These are phyloP conservation scores for Beauveria varroae DNA, from an alignment of 2,329 filamentous ascomycete genomes.

Conservation along the genomic window DNA sequence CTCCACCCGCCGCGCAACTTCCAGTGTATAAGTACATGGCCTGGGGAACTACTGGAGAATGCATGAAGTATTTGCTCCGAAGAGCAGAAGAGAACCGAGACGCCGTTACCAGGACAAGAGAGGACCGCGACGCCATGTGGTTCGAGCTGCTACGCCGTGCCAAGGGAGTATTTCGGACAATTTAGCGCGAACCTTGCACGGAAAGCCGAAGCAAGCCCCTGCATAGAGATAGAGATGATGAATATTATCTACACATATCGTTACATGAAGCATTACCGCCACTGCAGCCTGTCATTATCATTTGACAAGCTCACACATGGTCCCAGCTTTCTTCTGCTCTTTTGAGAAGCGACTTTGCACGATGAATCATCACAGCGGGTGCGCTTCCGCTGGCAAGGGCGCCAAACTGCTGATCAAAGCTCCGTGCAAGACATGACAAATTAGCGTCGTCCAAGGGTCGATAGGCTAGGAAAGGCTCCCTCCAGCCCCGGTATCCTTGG, in stretches of 20 bases:
- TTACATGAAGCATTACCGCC: no score
- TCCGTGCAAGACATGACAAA: background rate
- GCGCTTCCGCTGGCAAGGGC: background rate
- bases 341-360: background rate
- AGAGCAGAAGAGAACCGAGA: constrained; percentile 63
- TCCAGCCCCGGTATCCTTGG: background rate
- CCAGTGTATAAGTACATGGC: constrained; percentile 68
- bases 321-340: background rate
- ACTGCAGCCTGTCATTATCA: no score
- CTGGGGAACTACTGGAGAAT: constrained; percentile 68
- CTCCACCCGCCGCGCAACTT: constrained; percentile 24
- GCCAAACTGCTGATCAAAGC: background rate
- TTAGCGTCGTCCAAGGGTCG: background rate
- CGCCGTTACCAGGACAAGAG: constrained; percentile 55
- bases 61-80: constrained; percentile 72
- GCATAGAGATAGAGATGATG: no score
- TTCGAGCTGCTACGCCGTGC: constrained; percentile 51
- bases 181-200: no score
- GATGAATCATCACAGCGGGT: background rate
- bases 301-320: background rate
- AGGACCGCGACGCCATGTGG: constrained; percentile 55
- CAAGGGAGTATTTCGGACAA: constrained; percentile 28
- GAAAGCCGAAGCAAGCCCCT: no score
- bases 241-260: no score
- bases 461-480: background rate